Percentiles rank a stretch among this genome's conserved stretches.
These are phyloP conservation scores for Kokia cookei DNA, from an alignment of 441 rosid genomes.

Conservation along the genomic window DNA sequence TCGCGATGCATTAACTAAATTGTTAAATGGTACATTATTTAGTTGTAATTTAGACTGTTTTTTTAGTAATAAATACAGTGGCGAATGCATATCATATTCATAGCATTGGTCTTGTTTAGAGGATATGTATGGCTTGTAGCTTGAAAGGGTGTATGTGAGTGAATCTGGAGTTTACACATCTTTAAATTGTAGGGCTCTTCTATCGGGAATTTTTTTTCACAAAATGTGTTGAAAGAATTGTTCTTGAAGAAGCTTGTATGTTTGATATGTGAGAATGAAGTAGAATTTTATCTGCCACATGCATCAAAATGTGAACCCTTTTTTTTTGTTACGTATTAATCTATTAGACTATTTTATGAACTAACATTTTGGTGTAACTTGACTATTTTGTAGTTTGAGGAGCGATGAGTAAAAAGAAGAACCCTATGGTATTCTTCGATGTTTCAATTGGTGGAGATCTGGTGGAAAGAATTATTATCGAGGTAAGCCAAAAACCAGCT, in stretches of 20 bases:
- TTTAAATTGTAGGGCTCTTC: not conserved
- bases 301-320: not conserved
- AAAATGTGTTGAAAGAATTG: not conserved
- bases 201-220: not conserved
- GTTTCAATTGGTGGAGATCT: conserved; percentile 67
- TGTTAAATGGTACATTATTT: not conserved
- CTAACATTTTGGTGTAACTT: conserved; percentile 9
- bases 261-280: not conserved
- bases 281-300: not conserved
- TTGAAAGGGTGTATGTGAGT: no score
- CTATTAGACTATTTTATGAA: not conserved
- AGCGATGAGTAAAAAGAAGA: conserved; percentile 71
- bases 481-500: conserved; percentile 47
- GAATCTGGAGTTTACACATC: no score
- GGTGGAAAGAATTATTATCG: conserved; percentile 62
- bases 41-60: not conserved
- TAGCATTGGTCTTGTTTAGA: no score
- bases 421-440: conserved; percentile 74
- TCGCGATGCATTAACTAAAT: not conserved
- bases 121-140: no score
- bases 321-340: not conserved
- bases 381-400: conserved; percentile 12
- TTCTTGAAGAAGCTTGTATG: not conserved
- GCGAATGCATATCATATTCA: no score
- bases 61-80: not conserved